Evolutionary conservation across 129 eudicot species (phyloP).

Genomic region (Erigeron canadensis): DNA sequence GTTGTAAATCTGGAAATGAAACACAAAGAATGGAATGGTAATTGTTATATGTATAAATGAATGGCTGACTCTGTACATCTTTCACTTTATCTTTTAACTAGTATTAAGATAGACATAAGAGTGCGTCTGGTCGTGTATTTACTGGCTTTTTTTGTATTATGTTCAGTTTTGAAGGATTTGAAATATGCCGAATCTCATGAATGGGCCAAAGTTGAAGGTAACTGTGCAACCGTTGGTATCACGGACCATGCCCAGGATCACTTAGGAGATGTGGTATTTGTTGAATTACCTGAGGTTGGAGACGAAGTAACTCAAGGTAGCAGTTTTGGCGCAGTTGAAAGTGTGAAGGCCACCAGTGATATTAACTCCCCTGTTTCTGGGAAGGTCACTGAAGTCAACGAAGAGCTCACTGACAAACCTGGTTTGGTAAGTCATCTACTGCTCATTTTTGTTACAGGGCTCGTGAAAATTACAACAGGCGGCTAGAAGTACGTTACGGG

Average conservation of each 20-base stretch:
- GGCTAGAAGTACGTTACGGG: background rate
- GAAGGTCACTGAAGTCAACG: slow-evolving; percentile 70
- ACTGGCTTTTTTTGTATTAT: background rate
- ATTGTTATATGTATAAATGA: background rate
- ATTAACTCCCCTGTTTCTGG: slow-evolving; percentile 92
- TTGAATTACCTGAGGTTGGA: slow-evolving; percentile 76
- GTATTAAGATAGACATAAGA: background rate
- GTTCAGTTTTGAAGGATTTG: slow-evolving; percentile 64
- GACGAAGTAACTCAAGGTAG: slow-evolving; percentile 54
- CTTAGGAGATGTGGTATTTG: slow-evolving; percentile 88
- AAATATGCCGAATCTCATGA: slow-evolving; percentile 88
- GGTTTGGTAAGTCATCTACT: slow-evolving; percentile 54
- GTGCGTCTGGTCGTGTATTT: slow-evolving; percentile 11
- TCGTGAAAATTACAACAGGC: background rate
- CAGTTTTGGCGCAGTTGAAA: slow-evolving; percentile 86
- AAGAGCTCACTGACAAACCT: slow-evolving; percentile 59
- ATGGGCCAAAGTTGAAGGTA: slow-evolving; percentile 85
- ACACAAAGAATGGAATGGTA: too few relatives aligned
- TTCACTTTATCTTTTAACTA: too few relatives aligned
- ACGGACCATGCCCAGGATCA: slow-evolving; percentile 95
- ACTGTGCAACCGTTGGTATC: slow-evolving; percentile 69
- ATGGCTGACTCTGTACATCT: too few relatives aligned
- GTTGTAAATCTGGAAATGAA: background rate
- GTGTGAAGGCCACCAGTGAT: slow-evolving; percentile 91
- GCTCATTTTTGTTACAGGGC: background rate